A percentile compares a stretch with the other conserved stretches of the same genome.
Conservation (phyloP, 331 rosid genomes). For the Cydonia oblonga region DNA sequence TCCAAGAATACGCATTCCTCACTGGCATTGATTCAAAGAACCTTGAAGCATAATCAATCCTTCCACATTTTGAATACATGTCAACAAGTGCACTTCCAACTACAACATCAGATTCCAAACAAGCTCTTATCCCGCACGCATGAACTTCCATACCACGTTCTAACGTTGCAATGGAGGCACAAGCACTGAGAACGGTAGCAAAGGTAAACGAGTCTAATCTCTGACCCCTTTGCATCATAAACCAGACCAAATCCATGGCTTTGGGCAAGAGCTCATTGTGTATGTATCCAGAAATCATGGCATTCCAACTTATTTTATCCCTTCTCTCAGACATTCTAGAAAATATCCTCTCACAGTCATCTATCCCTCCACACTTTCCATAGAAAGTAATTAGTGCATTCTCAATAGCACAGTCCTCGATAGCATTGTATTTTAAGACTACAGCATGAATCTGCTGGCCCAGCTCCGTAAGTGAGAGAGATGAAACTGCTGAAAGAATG, state of each 20-base stretch:
- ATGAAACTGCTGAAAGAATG: slow-evolving; percentile 61
- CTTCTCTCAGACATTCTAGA: slow-evolving; percentile 56
- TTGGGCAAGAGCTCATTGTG: slow-evolving; percentile 60
- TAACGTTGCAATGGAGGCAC: slow-evolving; percentile 84
- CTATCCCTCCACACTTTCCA: slow-evolving; percentile 62
- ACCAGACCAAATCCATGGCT: slow-evolving; percentile 77
- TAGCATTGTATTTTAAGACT: slow-evolving; percentile 41
- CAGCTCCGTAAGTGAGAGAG: slow-evolving; percentile 41
- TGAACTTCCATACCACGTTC: slow-evolving; percentile 93
- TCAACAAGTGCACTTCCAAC: slow-evolving; percentile 82
- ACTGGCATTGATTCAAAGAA: slow-evolving; percentile 68
- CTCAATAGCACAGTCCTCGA: slow-evolving; percentile 49
- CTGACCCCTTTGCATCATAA: slow-evolving; percentile 78
- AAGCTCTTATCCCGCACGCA: slow-evolving; percentile 64
- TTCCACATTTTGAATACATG: slow-evolving; percentile 92
- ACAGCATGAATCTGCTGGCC: slow-evolving; percentile 65
- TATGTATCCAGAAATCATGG: slow-evolving; percentile 85
- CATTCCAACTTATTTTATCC: slow-evolving; percentile 86
- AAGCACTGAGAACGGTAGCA: slow-evolving; percentile 91
- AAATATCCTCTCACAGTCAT: slow-evolving; percentile 62
- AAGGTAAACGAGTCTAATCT: slow-evolving; percentile 73
- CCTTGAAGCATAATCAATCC: slow-evolving; percentile 70
- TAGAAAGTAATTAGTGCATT: slow-evolving; percentile 79
- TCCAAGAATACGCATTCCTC: slow-evolving; percentile 76
- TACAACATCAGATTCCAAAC: slow-evolving; percentile 66